phyloP scores from a whole-genome alignment of 306 rosid species.

The Malus fusca region DNA sequence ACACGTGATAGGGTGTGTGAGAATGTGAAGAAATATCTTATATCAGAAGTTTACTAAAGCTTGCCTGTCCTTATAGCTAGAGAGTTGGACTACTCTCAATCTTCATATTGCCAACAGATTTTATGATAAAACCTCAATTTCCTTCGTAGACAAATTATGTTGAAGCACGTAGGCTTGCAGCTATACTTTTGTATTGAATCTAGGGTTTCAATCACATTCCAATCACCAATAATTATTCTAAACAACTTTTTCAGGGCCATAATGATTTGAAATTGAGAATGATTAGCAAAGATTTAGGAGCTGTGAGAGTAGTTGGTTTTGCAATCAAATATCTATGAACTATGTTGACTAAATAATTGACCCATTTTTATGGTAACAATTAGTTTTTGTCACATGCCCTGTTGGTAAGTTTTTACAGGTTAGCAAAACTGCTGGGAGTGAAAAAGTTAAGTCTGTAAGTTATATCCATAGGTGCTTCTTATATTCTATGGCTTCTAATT shows the following conservation, averaged over 20 bases:
- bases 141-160: too few relatives aligned
- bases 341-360: not conserved
- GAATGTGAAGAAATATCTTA: too few relatives aligned
- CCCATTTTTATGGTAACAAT: not conserved
- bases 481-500: not conserved
- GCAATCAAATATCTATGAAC: not conserved
- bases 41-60: too few relatives aligned
- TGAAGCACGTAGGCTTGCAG: not conserved
- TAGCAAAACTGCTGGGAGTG: not conserved
- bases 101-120: too few relatives aligned
- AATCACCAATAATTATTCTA: not conserved
- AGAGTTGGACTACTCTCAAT: not conserved
- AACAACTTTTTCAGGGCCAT: not conserved
- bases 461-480: not conserved
- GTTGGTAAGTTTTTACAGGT: not conserved
- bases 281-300: not conserved
- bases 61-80: too few relatives aligned
- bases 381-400: not conserved
- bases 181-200: not conserved
- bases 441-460: not conserved
- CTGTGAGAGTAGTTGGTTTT: conserved; percentile 13
- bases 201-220: not conserved
- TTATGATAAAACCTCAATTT: too few relatives aligned
- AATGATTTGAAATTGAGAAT: not conserved
- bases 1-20: too few relatives aligned